Evolutionary conservation across 1,284 basidiomycete species (phyloP), one percentile per base, ranked within the genome.

Genomic region (Baeospora myosura): DNA sequence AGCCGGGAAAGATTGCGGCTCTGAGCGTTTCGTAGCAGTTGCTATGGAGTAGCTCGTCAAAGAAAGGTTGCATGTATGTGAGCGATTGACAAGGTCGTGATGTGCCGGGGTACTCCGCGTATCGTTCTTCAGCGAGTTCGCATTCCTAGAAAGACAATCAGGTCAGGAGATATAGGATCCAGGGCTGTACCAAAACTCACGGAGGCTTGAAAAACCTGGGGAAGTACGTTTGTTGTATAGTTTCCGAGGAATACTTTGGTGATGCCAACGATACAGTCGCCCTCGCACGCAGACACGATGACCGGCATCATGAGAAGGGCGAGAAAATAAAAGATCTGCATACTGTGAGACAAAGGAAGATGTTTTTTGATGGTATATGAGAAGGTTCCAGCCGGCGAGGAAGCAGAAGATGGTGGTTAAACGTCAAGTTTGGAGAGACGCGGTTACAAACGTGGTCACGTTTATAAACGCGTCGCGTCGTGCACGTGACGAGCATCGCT

Each of bases 221-320:
- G 34, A 4, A 64, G 35, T 8, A 79, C 49, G 2, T 68, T 68
- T 0, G 23, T 20, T 0, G 66, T 60, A 49, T 80, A 81, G 56
- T 76, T 74, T 17, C 58, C 56, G 34, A 76, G 50, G 46, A 73
- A 75, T 16, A 72, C 71, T 31, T 71, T 65, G 16, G 78, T 81
- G 49, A 78, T 73, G 14, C 61, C 68, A 18, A 63, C 61, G 47
- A 80, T 81, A 54, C 83, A 87, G 25, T 77, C 72, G 22, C 75
- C 78, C 65, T 87, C 83, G 57, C 83, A 87, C 29, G 75, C 78
- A 23, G 54, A 55, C 45, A 73, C 71, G 37, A 64, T 43, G 38
- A 54, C 46, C 23, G 67, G 57, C 44, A 48, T 35, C 11, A 52
- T 40, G 38, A 60, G 41, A 22, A 61, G 17, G 42, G 62, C 38